phyloP scores from a whole-genome alignment of 1,284 basidiomycete genomes.

The Puccinia triticina region DNA sequence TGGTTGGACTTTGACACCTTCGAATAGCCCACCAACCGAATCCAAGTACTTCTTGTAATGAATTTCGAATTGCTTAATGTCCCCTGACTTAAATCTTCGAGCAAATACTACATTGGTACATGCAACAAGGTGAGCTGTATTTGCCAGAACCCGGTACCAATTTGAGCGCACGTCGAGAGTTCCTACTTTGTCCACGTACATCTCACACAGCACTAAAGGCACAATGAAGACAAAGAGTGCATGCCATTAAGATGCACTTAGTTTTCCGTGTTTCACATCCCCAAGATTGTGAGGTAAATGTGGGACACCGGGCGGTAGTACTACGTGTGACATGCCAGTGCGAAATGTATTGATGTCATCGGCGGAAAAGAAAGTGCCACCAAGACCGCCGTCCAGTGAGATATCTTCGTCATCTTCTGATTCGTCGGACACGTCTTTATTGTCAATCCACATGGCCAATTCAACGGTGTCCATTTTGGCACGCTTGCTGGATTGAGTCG shows the following conservation, averaged over 20 bases:
- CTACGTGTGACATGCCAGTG: neutral
- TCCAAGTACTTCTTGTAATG: slow-evolving; percentile 9
- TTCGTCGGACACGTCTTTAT: neutral
- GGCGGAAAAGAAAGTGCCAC: slow-evolving; percentile 7
- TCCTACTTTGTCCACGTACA: neutral
- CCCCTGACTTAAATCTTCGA: neutral
- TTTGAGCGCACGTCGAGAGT: neutral
- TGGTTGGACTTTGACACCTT: slow-evolving; percentile 19
- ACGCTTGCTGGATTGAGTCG: neutral
- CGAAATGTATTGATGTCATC: slow-evolving; percentile 15
- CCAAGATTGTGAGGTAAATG: slow-evolving; percentile 35
- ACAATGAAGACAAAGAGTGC: slow-evolving; percentile 13
- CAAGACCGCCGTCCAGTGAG: neutral
- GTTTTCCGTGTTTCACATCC: neutral
- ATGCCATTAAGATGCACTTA: slow-evolving; percentile 29
- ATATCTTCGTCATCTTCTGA: slow-evolving; percentile 18
- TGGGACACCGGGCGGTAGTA: slow-evolving; percentile 9
- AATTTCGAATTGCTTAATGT: neutral
- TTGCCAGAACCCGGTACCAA: neutral
- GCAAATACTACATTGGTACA: slow-evolving; percentile 32
- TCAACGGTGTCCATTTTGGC: neutral
- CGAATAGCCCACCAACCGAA: neutral
- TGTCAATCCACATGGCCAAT: neutral
- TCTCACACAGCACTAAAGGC: slow-evolving; percentile 20
- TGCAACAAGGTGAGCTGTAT: neutral